These are phyloP conservation scores for Coffea eugenioides DNA, from an alignment of 257 asterid species.

Conservation along the genomic window DNA sequence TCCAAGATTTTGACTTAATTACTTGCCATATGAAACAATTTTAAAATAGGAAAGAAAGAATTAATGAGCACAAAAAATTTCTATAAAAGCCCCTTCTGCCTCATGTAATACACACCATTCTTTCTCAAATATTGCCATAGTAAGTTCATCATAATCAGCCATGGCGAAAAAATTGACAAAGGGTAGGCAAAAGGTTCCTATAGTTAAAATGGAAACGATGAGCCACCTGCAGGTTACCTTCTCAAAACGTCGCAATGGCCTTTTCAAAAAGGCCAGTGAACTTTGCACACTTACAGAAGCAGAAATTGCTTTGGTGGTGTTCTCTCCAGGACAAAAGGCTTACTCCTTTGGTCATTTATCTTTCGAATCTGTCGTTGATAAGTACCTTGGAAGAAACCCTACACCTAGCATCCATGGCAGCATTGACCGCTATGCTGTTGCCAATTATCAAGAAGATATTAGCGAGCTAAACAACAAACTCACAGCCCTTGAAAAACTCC, in stretches of 20 bases:
- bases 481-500: too few species aligned
- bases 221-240: background rate
- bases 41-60: too few species aligned
- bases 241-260: background rate
- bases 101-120: background rate
- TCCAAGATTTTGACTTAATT: too few species aligned
- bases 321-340: background rate
- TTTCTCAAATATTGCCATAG: too few species aligned
- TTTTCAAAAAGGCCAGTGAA: constrained; percentile 1
- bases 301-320: background rate
- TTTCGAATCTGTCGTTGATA: background rate
- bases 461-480: background rate
- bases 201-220: background rate
- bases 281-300: background rate
- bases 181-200: background rate
- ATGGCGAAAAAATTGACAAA: background rate
- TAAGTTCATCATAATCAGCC: background rate
- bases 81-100: background rate
- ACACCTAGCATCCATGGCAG: background rate
- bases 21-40: too few species aligned
- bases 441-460: background rate
- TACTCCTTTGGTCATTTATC: background rate
- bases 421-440: background rate
- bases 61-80: too few species aligned
- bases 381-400: background rate